A percentile compares a stretch with the other conserved stretches of the same genome.
Evolutionary conservation across 768 basidiomycete genomes (phyloP).

Genomic region (Pleurotus pulmonarius): DNA sequence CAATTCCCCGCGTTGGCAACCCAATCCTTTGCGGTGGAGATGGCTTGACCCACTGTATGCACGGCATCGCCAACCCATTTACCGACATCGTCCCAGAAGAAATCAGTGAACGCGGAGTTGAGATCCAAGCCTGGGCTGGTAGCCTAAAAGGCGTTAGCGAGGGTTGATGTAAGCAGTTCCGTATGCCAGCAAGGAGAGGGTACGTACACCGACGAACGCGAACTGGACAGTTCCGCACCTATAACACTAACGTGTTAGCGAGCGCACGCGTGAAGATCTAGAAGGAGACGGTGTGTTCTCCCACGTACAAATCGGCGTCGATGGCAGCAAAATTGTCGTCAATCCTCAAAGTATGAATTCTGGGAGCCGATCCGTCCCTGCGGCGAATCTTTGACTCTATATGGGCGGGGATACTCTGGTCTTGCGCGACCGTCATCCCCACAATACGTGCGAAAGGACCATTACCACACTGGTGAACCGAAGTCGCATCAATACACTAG

Average conservation of each 20-base stretch:
- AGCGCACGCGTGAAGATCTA: too few species aligned
- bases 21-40: not conserved
- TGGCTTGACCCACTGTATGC: not conserved
- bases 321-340: constrained; percentile 28
- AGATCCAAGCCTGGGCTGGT: not conserved
- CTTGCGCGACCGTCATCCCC: constrained; percentile 26
- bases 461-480: constrained; percentile 13
- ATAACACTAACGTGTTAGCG: not conserved
- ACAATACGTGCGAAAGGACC: constrained; percentile 25
- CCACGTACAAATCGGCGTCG: constrained; percentile 13
- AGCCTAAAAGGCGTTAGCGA: not conserved
- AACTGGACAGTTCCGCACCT: not conserved
- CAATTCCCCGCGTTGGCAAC: not conserved
- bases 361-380: constrained; percentile 18
- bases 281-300: too few species aligned
- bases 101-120: not conserved
- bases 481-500: constrained; percentile 14
- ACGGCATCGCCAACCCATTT: not conserved
- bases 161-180: not conserved
- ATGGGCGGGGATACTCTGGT: constrained; percentile 29
- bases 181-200: not conserved
- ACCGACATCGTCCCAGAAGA: not conserved
- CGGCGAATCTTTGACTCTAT: constrained; percentile 19
- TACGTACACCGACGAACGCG: not conserved
- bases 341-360: constrained; percentile 28